Base-by-base conservation (phyloP, 1,284 basidiomycete species). In the Entoloma clypeatum region DNA sequence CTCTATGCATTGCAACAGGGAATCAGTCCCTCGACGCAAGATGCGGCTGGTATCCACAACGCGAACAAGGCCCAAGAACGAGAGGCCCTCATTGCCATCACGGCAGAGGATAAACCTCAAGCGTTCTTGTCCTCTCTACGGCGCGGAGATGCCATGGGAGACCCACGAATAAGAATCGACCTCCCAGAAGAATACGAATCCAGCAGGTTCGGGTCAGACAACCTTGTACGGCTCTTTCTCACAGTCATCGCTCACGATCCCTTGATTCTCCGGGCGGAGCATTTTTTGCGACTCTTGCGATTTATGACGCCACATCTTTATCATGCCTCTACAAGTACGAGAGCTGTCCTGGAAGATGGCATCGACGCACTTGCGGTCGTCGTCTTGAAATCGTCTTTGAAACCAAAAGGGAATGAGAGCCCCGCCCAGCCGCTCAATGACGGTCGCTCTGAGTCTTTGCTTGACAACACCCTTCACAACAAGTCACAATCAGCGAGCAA, bases 191-290 rank as follows among this genome's bases (percentile, higher is more conserved):
- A 81, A 54, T 81, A 83, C 45, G 81, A 82, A 55, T 68, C 69
- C 21, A 70, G 68, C 45, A 61, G 71, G 2, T 71, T 90, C 16
- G 69, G 69, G 7, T 69, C 80, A 48, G 83, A 84, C 44, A 74
- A 90, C 53, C 71, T 90, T 28, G 74, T 87, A 23, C 74, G 79
- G 17, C 69, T 91, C 9, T 78, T 89, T 54, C 69, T 90, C 22
- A 90, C 86, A 2, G 81, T 89, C 45, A 87, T 91, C 41, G 86
- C 85, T 2, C 81, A 88, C 47, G 82, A 88, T 56, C 73, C 82
- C 7, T 69, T 74, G 1, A 78, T 79, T 31, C 59, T 71, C 16
- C 77, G 85, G 16, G 81, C 84, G 1, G 72, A 85, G 51, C 71
- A 79, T 41, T 87, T 90, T 60, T 62, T 90, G 21, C 69, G 68